phyloP scores from a whole-genome alignment of 73 alveolate genomes.

The Blepharisma stoltei region DNA sequence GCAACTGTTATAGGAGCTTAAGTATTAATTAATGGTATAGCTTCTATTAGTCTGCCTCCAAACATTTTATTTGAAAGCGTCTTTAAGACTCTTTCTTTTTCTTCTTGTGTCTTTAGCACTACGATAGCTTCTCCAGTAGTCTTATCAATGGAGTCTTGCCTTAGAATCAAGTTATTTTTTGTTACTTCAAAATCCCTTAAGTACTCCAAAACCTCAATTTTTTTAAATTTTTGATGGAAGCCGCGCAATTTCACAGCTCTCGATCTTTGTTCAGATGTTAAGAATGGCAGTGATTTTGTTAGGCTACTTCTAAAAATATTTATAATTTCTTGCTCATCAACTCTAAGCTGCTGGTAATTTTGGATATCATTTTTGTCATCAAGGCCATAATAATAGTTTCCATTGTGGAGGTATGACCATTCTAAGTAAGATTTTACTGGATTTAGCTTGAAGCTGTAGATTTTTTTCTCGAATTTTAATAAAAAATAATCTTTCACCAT shows the following conservation, averaged over 20 bases:
- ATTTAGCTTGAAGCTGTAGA: background rate
- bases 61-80: background rate
- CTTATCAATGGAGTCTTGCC: background rate
- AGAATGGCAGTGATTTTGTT: background rate
- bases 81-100: background rate
- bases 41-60: background rate
- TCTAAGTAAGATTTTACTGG: background rate
- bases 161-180: background rate
- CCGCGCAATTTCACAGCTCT: conserved; percentile 8
- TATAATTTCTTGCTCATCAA: conserved; percentile 1
- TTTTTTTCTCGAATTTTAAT: background rate
- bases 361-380: background rate
- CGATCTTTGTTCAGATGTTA: background rate
- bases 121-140: background rate
- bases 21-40: too few relatives aligned
- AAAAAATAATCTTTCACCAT: background rate
- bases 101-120: background rate
- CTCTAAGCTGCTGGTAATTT: background rate
- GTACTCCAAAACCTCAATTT: background rate
- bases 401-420: background rate
- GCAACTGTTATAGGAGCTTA: too few relatives aligned
- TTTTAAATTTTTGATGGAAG: background rate
- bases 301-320: background rate
- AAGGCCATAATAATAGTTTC: background rate
- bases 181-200: background rate